These are phyloP conservation scores for Solanum corneliomulleri DNA, from an alignment of 257 asterid genomes.

Conservation along the genomic window DNA sequence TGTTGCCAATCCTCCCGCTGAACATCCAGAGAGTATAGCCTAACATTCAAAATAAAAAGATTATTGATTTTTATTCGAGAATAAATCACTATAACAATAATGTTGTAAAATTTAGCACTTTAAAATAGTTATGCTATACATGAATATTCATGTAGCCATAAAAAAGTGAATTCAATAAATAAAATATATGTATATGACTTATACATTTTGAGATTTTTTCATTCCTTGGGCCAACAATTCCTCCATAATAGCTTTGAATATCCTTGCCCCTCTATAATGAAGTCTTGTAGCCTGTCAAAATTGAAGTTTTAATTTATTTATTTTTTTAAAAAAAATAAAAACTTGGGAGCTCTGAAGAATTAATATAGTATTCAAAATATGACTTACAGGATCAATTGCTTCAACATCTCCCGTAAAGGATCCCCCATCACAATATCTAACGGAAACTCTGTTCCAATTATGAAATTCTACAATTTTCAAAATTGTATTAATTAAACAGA, in stretches of 20 bases:
- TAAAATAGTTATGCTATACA: background rate
- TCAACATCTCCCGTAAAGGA: constrained; percentile 88
- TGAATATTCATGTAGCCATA: no score
- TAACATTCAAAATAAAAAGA: constrained; percentile 1
- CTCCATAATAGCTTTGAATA: background rate
- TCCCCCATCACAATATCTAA: constrained; percentile 91
- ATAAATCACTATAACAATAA: background rate
- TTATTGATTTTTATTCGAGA: no score
- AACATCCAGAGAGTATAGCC: constrained; percentile 56
- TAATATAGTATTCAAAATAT: background rate
- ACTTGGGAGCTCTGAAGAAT: background rate
- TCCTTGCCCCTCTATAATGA: constrained; percentile 3
- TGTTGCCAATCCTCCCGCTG: constrained; percentile 53
- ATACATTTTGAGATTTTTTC: background rate
- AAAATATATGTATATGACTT: background rate
- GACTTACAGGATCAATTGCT: background rate
- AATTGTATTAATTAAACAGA: background rate
- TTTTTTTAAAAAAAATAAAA: no score
- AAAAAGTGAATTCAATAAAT: no score
- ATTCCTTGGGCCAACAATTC: background rate
- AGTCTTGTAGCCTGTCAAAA: background rate
- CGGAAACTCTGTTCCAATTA: constrained; percentile 86
- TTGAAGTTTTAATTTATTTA: background rate
- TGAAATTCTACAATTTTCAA: constrained; percentile 40
- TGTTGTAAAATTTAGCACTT: background rate